phyloP scores from a whole-genome alignment of 257 asterid species.

The Paulownia fortunei region DNA sequence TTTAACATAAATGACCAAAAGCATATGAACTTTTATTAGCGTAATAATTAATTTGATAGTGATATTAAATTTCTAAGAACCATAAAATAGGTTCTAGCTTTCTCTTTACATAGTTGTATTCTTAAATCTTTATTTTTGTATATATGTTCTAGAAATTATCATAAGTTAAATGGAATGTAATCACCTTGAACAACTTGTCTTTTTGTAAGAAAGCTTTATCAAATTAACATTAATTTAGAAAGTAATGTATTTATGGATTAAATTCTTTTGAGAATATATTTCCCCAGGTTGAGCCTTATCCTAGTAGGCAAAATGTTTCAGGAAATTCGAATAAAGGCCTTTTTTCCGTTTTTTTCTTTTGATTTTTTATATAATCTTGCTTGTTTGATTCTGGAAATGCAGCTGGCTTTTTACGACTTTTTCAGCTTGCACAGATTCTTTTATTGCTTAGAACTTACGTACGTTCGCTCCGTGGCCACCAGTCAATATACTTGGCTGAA shows the following conservation, averaged over 20 bases:
- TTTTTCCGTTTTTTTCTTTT: not conserved
- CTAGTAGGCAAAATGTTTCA: not conserved
- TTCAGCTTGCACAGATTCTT: constrained; percentile 27
- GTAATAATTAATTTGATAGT: not conserved
- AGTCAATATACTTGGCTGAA: not conserved
- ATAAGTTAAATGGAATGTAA: too few relatives aligned
- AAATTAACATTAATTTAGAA: not conserved
- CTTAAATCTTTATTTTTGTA: too few relatives aligned
- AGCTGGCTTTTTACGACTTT: constrained; percentile 16
- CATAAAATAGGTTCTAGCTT: too few relatives aligned
- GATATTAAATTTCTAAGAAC: too few relatives aligned
- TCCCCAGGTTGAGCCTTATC: not conserved
- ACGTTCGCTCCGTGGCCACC: constrained; percentile 12
- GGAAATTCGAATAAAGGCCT: constrained; percentile 6
- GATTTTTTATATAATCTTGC: not conserved
- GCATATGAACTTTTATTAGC: not conserved
- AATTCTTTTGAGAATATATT: not conserved
- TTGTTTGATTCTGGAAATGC: constrained; percentile 21
- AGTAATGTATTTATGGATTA: not conserved
- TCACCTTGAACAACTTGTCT: not conserved
- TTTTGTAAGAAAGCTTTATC: too few relatives aligned
- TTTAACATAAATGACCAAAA: constrained; percentile 16
- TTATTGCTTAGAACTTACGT: constrained; percentile 40
- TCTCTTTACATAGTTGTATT: too few relatives aligned
- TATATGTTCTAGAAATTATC: not conserved